phyloP scores from a whole-genome alignment of 2,329 filamentous ascomycete species.

The Sporothrix brunneoviolacea region DNA sequence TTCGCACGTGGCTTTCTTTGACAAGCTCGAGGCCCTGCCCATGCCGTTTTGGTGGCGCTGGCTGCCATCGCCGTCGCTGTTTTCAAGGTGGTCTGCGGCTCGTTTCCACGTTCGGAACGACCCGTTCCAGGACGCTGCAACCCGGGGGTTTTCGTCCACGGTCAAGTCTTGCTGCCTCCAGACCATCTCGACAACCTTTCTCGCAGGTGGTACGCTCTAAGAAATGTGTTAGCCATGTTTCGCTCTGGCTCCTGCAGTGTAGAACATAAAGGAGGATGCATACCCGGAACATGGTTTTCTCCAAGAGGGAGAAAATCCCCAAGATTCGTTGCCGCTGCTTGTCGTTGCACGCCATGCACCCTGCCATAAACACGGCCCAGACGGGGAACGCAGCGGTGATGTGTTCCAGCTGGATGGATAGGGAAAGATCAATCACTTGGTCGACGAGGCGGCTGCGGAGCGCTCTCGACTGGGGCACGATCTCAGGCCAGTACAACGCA shows the following conservation, averaged over 20 bases:
- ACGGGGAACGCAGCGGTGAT: constrained; percentile 8
- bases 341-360: constrained; percentile 1
- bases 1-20: background rate
- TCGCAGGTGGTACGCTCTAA: constrained; percentile 3
- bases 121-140: background rate
- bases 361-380: constrained; percentile 10
- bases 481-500: constrained; percentile 2
- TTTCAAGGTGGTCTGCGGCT: background rate
- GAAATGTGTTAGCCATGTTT: background rate
- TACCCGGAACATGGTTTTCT: constrained; percentile 4
- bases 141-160: constrained; percentile 2
- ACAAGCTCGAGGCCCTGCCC: too few relatives aligned
- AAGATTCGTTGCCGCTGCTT: background rate
- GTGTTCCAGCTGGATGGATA: background rate
- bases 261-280: background rate
- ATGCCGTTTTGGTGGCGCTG: background rate
- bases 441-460: background rate
- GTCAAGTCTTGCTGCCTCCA: constrained; percentile 11
- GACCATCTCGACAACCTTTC: constrained; percentile 10
- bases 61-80: background rate
- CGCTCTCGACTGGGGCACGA: background rate
- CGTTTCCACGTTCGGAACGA: constrained; percentile 8
- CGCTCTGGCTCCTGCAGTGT: background rate
- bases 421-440: background rate
- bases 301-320: constrained; percentile 1